phyloP scores from a whole-genome alignment of 2,329 filamentous ascomycete genomes.

The Fusarium penzigii region DNA sequence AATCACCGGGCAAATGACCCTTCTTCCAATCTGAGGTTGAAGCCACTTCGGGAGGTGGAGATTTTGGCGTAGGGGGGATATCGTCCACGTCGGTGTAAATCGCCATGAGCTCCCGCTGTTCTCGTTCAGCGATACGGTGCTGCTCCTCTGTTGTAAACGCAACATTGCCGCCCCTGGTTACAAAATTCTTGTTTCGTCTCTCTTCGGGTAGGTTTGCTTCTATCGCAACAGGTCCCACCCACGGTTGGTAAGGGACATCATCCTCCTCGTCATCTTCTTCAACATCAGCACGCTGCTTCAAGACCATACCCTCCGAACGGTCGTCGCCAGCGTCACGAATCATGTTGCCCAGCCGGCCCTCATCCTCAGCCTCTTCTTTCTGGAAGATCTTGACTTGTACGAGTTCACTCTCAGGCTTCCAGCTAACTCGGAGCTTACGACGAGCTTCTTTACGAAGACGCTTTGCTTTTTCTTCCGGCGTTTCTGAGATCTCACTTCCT shows the following conservation, averaged over 20 bases:
- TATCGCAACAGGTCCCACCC: slow-evolving; percentile 49
- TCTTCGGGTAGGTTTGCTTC: slow-evolving; percentile 49
- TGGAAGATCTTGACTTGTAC: slow-evolving; percentile 69
- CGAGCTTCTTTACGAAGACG: slow-evolving; percentile 73
- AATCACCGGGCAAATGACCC: slow-evolving; percentile 39
- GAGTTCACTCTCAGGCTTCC: slow-evolving; percentile 67
- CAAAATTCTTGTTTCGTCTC: slow-evolving; percentile 49
- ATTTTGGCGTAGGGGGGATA: slow-evolving; percentile 58
- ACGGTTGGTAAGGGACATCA: slow-evolving; percentile 53
- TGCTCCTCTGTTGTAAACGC: slow-evolving; percentile 57
- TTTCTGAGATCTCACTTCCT: slow-evolving; percentile 59
- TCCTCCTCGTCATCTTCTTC: slow-evolving; percentile 61
- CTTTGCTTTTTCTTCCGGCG: slow-evolving; percentile 65
- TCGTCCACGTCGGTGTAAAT: slow-evolving; percentile 56
- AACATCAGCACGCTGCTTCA: slow-evolving; percentile 53
- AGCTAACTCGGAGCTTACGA: slow-evolving; percentile 68
- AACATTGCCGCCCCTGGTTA: slow-evolving; percentile 55
- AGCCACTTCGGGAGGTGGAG: slow-evolving; percentile 43
- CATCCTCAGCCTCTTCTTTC: slow-evolving; percentile 71
- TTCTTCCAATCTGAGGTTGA: slow-evolving; percentile 29
- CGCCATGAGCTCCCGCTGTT: slow-evolving; percentile 62
- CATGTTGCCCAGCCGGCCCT: slow-evolving; percentile 67
- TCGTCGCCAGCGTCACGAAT: slow-evolving; percentile 73
- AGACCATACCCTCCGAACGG: slow-evolving; percentile 70
- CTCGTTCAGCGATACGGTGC: slow-evolving; percentile 55